Base-by-base conservation (phyloP, 441 rosid genomes). In the Jatropha podagrica region DNA sequence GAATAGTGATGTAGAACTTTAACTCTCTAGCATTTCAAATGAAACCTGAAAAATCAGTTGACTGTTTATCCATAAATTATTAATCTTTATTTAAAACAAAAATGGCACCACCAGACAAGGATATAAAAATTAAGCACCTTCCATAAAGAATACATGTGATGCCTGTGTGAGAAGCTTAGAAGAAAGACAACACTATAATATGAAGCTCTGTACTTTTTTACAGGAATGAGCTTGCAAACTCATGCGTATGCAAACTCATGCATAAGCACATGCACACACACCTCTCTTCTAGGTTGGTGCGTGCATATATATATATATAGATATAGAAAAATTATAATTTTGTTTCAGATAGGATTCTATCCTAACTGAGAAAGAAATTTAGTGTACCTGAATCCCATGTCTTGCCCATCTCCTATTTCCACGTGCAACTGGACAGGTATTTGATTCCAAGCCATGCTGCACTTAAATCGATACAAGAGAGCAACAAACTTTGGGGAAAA, bases 371-470 rank as follows among this genome's bases (percentile, higher is more conserved):
- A 12, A 55, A 27, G 42, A 58, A 56, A n/a, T n/a, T 32, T 7
- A 71, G 51, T 51, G 18, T 42, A 13, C 13, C 41, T 5, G 3
- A 5, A 67, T 67, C 41, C 56, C 71, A 67, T 68, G 42, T 68
- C 26, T 49, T 3, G 58, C 20, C 59, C 59, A 49, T 68, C 26
- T n/a, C 23, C 68, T 15, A 14, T 7, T 69, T 69, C 51, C 73
- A 69, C 49, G 73, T 55, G 73, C 63, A 69, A n/a, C 73, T 38
- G 15, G 42, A 26, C 42, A 26, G 32, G 32, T 32, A 32, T 32
- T 32, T 32, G 46, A 32, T 69, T 27, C 68, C 61, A 17, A 17
- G 9, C 61, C 60, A 69, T 69, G 72, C 61, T 32, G 61, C 72
- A 32, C 32, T 32, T 32, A 32, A 32, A 32, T 1, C 32, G 32